Evolutionary conservation across 179 eudicot genomes (phyloP).

Genomic region (Amaranthus tricolor): DNA sequence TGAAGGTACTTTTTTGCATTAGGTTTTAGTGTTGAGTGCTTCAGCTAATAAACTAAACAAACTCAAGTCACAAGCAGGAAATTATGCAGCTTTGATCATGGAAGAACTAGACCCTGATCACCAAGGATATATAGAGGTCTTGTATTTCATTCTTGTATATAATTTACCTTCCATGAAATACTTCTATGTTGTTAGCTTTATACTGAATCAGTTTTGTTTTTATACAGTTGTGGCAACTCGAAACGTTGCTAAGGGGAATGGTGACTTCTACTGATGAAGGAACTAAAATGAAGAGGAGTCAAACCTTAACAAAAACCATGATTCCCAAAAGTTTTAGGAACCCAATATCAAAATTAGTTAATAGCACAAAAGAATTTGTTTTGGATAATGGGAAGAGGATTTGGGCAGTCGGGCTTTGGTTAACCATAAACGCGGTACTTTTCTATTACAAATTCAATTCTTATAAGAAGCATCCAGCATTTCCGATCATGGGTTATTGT

Average conservation of each 20-base stretch:
- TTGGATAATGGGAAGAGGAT: slow-evolving; percentile 78
- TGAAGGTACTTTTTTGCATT: not conserved
- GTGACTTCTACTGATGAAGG: slow-evolving; percentile 50
- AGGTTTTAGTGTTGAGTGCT: slow-evolving; percentile 89
- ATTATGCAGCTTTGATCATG: slow-evolving; percentile 88
- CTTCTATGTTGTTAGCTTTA: not conserved
- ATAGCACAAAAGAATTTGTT: slow-evolving; percentile 45
- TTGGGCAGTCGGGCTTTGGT: slow-evolving; percentile 61
- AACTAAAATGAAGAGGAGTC: slow-evolving; percentile 32
- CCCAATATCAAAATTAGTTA: slow-evolving; percentile 50
- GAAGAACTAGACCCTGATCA: slow-evolving; percentile 93
- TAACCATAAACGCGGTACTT: slow-evolving; percentile 46
- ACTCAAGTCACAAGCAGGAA: slow-evolving; percentile 71
- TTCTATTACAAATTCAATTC: slow-evolving; percentile 58
- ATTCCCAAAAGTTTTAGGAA: slow-evolving; percentile 60
- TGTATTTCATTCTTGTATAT: not conserved
- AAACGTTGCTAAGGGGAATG: slow-evolving; percentile 73
- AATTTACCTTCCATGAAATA: not conserved
- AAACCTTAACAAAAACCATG: slow-evolving; percentile 77
- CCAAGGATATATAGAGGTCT: slow-evolving; percentile 74
- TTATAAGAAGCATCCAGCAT: slow-evolving; percentile 36
- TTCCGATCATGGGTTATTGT: slow-evolving; percentile 73
- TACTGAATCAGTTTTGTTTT: not conserved
- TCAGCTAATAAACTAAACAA: slow-evolving; percentile 82
- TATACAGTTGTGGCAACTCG: slow-evolving; percentile 92